Percentiles rank a stretch among this genome's conserved stretches.
phyloP scores from a whole-genome alignment of 768 basidiomycete species.

The Tylopilus sp. region DNA sequence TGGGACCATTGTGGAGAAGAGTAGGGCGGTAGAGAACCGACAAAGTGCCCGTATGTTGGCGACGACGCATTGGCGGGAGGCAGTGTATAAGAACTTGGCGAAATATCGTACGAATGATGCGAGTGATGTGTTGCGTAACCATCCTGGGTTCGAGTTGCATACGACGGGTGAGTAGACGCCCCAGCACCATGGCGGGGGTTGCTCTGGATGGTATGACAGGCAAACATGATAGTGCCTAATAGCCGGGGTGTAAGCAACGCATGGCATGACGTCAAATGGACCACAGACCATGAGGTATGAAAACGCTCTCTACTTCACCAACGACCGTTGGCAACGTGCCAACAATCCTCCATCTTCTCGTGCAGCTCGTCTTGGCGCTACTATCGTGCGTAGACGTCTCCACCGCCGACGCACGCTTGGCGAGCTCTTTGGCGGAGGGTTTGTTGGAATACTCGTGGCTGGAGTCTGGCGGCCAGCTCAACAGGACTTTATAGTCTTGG shows the following conservation, averaged over 20 bases:
- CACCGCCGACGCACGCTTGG: conserved; percentile 64
- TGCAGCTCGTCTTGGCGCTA: conserved; percentile 83
- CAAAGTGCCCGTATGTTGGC: conserved; percentile 27
- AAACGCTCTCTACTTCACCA: conserved; percentile 79
- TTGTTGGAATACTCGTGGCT: conserved; percentile 37
- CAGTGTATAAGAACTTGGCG: conserved; percentile 28
- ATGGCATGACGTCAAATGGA: conserved; percentile 36
- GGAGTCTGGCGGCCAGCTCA: conserved; percentile 76
- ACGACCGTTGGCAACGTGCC: conserved; percentile 59
- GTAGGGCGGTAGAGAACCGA: conserved; percentile 25
- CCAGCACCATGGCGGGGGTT: conserved; percentile 18
- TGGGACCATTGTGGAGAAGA: conserved; percentile 29
- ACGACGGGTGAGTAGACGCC: conserved; percentile 24
- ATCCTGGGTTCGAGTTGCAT: conserved; percentile 26
- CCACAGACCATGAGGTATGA: conserved; percentile 80
- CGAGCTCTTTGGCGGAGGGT: conserved; percentile 44
- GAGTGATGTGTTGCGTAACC: conserved; percentile 22
- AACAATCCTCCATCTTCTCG: conserved; percentile 74
- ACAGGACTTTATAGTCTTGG: conserved; percentile 51
- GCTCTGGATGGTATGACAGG: conserved; percentile 36
- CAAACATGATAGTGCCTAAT: conserved; percentile 38
- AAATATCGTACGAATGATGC: conserved; percentile 29
- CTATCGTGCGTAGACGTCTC: conserved; percentile 50
- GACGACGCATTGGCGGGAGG: conserved; percentile 30
- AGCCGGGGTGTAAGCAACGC: conserved; percentile 20